These are phyloP conservation scores for Ricinus communis DNA, from an alignment of 345 rosid genomes.

Conservation along the genomic window DNA sequence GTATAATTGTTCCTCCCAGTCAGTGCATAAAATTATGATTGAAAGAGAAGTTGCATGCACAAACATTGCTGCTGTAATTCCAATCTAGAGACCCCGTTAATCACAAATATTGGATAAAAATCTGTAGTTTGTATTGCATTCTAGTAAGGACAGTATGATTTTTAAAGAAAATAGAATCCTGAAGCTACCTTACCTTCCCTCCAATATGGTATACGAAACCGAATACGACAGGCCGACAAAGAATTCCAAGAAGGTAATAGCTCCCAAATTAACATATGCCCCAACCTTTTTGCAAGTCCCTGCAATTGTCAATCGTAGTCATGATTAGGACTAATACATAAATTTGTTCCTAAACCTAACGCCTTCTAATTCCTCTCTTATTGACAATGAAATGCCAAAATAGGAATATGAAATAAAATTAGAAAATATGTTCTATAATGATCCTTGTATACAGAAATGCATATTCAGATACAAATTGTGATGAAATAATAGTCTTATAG, in stretches of 20 bases:
- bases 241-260: constrained; percentile 55
- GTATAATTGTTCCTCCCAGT: not conserved
- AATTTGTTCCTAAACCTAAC: too few relatives aligned
- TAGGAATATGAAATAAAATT: too few relatives aligned
- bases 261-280: constrained; percentile 50
- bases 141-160: not conserved
- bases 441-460: too few relatives aligned
- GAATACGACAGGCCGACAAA: constrained; percentile 21
- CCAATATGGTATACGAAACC: constrained; percentile 28
- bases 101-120: not conserved
- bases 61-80: constrained; percentile 8
- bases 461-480: too few relatives aligned
- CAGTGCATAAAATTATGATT: not conserved
- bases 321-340: not conserved
- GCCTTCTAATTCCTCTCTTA: too few relatives aligned
- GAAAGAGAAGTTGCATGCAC: constrained; percentile 5
- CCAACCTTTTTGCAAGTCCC: constrained; percentile 53
- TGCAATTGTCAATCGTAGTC: constrained; percentile 1
- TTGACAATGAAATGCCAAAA: too few relatives aligned
- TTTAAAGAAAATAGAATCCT: not conserved
- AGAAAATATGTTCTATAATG: too few relatives aligned
- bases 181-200: constrained; percentile 29
- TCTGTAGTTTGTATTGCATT: not conserved
- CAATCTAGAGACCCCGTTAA: constrained; percentile 2
- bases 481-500: too few relatives aligned